phyloP scores from a whole-genome alignment of 768 basidiomycete genomes.

The Kwoniella mangroviensis region DNA sequence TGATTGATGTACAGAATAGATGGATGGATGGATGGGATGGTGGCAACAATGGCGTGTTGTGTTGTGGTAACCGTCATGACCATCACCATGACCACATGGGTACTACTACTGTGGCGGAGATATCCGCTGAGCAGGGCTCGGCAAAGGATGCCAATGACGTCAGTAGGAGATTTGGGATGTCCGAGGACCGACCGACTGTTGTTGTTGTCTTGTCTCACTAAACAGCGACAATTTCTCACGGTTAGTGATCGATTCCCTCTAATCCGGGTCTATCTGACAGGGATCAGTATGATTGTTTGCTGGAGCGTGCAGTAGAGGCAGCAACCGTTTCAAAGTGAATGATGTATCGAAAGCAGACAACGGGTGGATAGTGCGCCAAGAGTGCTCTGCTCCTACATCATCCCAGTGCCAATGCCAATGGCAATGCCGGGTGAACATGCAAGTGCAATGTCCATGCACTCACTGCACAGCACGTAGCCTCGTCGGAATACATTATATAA shows the following conservation, averaged over 20 bases:
- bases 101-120: not conserved
- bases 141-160: not conserved
- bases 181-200: not conserved
- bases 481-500: not conserved
- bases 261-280: not conserved
- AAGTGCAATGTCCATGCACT: not conserved
- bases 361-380: not conserved
- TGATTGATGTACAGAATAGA: not conserved
- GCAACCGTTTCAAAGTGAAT: not conserved
- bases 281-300: not conserved
- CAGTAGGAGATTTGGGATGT: not conserved
- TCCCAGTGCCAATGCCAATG: too few species aligned
- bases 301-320: not conserved
- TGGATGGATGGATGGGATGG: not conserved
- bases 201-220: not conserved
- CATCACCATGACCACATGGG: not conserved
- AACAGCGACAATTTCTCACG: not conserved
- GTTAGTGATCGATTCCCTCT: not conserved
- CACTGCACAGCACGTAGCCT: not conserved
- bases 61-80: not conserved
- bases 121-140: not conserved
- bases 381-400: too few species aligned
- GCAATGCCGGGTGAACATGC: conserved; percentile 3
- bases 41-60: conserved; percentile 5
- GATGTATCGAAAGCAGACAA: too few species aligned